These are phyloP conservation scores for Botryobasidium botryosum DNA, from an alignment of 768 basidiomycete species.

Conservation along the genomic window DNA sequence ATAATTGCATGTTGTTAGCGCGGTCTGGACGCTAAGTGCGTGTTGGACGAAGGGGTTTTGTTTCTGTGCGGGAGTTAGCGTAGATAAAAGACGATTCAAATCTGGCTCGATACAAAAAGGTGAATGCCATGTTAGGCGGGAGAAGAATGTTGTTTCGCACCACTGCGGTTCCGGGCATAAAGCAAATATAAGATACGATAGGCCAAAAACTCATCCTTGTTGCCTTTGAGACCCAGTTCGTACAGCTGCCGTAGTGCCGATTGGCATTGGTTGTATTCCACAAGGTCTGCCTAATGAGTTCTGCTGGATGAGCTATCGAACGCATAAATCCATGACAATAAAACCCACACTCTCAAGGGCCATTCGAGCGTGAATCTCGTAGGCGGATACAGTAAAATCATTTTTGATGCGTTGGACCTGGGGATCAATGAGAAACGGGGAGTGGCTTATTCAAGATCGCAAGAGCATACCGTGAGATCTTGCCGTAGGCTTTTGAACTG, in stretches of 20 bases:
- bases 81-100: constrained; percentile 91
- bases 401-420: constrained; percentile 99
- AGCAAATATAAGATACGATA: constrained; percentile 94
- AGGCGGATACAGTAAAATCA: constrained; percentile 91
- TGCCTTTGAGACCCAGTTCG: constrained; percentile 82
- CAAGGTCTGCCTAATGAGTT: constrained; percentile 69
- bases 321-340: constrained; percentile 1
- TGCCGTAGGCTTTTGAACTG: constrained; percentile 97
- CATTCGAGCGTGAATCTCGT: constrained; percentile 96
- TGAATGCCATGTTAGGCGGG: neutral
- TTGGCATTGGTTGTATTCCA: constrained; percentile 98
- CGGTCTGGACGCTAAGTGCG: constrained; percentile 77
- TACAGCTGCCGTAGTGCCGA: constrained; percentile 78
- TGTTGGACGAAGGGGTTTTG: constrained; percentile 62
- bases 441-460: neutral
- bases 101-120: constrained; percentile 32
- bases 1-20: constrained; percentile 86
- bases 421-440: neutral
- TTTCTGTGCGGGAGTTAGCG: constrained; percentile 89
- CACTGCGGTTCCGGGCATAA: constrained; percentile 85
- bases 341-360: constrained; percentile 71
- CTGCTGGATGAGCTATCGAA: constrained; percentile 4
- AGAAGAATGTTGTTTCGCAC: constrained; percentile 36
- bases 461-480: constrained; percentile 75
- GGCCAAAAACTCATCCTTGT: constrained; percentile 89